A percentile compares a stretch with the other conserved stretches of the same genome.
These are phyloP conservation scores for Ophioceras dolichostomum DNA, from an alignment of 2,329 filamentous ascomycete genomes.

Conservation along the genomic window DNA sequence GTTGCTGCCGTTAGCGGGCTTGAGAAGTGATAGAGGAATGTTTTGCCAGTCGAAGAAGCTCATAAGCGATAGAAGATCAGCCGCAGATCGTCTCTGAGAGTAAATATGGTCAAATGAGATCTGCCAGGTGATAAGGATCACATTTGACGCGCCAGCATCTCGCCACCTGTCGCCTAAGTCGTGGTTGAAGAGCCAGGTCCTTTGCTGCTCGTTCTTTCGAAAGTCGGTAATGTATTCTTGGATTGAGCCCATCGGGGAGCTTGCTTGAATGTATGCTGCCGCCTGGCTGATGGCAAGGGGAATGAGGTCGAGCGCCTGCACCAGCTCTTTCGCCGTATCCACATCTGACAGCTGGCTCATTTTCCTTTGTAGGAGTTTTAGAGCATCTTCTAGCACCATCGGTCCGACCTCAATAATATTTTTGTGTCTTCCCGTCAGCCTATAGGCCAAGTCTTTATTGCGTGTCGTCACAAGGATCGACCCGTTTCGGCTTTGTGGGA, in stretches of 20 bases:
- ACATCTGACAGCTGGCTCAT: background rate
- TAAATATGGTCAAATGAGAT: background rate
- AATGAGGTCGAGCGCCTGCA: slow-evolving; percentile 16
- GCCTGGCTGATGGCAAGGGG: slow-evolving; percentile 22
- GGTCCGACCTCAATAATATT: background rate
- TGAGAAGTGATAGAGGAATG: slow-evolving; percentile 21
- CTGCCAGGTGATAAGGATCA: background rate
- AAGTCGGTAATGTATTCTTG: slow-evolving; percentile 24
- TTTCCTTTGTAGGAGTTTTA: background rate
- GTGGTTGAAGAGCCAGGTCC: background rate
- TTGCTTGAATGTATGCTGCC: slow-evolving; percentile 17
- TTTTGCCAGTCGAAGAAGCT: slow-evolving; percentile 16
- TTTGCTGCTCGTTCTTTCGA: slow-evolving; percentile 7
- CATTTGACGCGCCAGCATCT: background rate
- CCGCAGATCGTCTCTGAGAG: background rate
- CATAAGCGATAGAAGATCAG: slow-evolving; percentile 8
- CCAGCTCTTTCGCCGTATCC: slow-evolving; percentile 8
- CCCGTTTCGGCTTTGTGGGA: slow-evolving; percentile 1
- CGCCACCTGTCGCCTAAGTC: background rate
- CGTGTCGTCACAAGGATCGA: slow-evolving; percentile 1
- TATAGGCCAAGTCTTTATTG: background rate
- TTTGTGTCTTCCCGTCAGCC: background rate
- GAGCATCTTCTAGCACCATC: background rate
- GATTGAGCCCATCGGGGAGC: slow-evolving; percentile 15
- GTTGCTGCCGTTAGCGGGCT: slow-evolving; percentile 1